Conservation (phyloP, 2,329 filamentous ascomycete species). For the Beauveria sp. region DNA sequence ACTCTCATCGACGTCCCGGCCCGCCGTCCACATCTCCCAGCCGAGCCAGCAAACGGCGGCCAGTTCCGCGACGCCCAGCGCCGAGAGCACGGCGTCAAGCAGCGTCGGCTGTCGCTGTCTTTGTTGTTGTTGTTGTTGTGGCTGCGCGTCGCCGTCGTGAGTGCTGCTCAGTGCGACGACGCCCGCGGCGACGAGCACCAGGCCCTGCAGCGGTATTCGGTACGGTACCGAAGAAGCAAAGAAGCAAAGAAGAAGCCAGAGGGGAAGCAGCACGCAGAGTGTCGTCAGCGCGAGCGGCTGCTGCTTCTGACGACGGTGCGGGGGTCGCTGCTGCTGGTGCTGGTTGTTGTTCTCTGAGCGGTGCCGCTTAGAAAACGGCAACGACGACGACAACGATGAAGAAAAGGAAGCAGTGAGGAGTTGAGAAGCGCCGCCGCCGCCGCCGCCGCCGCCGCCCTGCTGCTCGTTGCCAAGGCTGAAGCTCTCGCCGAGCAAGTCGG, state of each 20-base stretch:
- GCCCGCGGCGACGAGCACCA: slow-evolving; percentile 21
- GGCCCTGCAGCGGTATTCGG: slow-evolving; percentile 21
- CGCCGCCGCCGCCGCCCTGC: neutral
- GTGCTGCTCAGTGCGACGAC: slow-evolving; percentile 23
- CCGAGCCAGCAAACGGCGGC: slow-evolving; percentile 27
- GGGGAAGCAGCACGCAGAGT: slow-evolving; percentile 16
- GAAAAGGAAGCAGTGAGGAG: neutral
- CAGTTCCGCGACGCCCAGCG: slow-evolving; percentile 25
- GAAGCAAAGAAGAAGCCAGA: slow-evolving; percentile 20
- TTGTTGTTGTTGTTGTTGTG: no score
- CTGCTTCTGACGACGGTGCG: no score
- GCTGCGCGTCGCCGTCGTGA: slow-evolving; percentile 16
- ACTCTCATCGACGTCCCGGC: slow-evolving; percentile 12
- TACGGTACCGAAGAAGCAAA: slow-evolving; percentile 17
- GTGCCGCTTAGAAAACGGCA: neutral
- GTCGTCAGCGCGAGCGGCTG: slow-evolving; percentile 15
- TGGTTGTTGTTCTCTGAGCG: no score
- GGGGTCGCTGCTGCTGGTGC: no score
- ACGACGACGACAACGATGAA: neutral
- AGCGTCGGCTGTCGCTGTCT: slow-evolving; percentile 12
- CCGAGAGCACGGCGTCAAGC: slow-evolving; percentile 19
- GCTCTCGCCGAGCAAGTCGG: slow-evolving; percentile 36
- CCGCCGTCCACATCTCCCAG: slow-evolving; percentile 23
- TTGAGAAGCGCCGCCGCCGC: neutral
- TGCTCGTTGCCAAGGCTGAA: slow-evolving; percentile 32